phyloP scores from a whole-genome alignment of 2,329 filamentous ascomycete species.

The Aspergillus phoenicis region DNA sequence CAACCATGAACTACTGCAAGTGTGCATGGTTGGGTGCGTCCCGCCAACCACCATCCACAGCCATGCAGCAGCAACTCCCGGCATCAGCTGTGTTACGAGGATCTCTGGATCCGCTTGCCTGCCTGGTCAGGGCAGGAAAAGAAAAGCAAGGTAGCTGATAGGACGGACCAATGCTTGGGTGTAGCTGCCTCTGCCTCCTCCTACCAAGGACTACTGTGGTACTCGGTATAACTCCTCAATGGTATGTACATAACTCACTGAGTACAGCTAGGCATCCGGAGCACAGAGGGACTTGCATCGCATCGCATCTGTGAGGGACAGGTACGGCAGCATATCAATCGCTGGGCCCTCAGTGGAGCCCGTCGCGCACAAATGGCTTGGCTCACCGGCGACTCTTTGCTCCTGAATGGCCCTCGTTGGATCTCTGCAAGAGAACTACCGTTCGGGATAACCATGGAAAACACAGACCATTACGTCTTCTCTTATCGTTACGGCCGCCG shows the following conservation, averaged over 20 bases:
- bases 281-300: background rate
- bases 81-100: slow-evolving; percentile 7
- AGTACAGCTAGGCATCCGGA: background rate
- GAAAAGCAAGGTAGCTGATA: slow-evolving; percentile 1
- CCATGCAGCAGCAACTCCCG: slow-evolving; percentile 10
- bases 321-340: slow-evolving; percentile 19
- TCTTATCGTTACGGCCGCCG: background rate
- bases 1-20: slow-evolving; percentile 22
- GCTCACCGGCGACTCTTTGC: slow-evolving; percentile 10
- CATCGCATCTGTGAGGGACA: slow-evolving; percentile 14
- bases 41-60: slow-evolving; percentile 17
- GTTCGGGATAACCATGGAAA: slow-evolving; percentile 25
- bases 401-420: slow-evolving; percentile 9
- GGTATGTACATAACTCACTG: background rate
- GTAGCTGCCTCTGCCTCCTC: background rate
- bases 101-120: background rate
- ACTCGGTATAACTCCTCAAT: background rate
- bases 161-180: background rate
- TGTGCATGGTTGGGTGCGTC: slow-evolving; percentile 22
- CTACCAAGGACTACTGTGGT: no score
- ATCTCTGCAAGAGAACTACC: slow-evolving; percentile 18
- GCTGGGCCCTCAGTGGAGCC: slow-evolving; percentile 21
- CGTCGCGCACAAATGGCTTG: slow-evolving; percentile 19
- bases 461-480: slow-evolving; percentile 9
- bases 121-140: background rate